These are phyloP conservation scores for Chaetoscypha palmicola DNA, from an alignment of 2,329 filamentous ascomycete species.

Conservation along the genomic window DNA sequence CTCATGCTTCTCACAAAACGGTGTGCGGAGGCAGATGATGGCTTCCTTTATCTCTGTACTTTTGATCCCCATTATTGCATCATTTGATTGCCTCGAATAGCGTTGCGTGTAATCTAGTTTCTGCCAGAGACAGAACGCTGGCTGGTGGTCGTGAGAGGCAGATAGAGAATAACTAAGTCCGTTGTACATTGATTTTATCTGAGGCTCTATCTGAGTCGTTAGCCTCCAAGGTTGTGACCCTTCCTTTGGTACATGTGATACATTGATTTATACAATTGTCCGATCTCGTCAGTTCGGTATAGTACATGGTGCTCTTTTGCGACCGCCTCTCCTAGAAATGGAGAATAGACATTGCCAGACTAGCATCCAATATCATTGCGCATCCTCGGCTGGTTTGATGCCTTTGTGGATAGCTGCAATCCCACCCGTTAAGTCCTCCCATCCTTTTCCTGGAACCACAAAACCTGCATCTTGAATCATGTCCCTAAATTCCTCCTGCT, in stretches of 20 bases:
- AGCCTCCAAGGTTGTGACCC: not conserved
- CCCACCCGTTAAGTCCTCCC: slow-evolving; percentile 84
- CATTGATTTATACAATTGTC: too few relatives aligned
- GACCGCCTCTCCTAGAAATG: too few relatives aligned
- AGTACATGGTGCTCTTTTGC: too few relatives aligned
- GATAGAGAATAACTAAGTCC: slow-evolving; percentile 29
- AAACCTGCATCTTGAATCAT: slow-evolving; percentile 87
- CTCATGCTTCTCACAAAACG: slow-evolving; percentile 26
- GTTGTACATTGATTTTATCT: slow-evolving; percentile 23
- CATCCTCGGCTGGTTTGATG: slow-evolving; percentile 67
- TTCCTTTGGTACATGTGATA: slow-evolving; percentile 9
- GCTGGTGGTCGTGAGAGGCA: slow-evolving; percentile 21
- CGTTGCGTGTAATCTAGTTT: slow-evolving; percentile 33
- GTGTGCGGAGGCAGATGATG: slow-evolving; percentile 26
- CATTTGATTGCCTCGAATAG: slow-evolving; percentile 27
- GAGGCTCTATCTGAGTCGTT: slow-evolving; percentile 4
- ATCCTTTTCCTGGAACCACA: slow-evolving; percentile 71
- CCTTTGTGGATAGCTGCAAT: slow-evolving; percentile 96
- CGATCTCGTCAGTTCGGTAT: too few relatives aligned
- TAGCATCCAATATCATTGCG: too few relatives aligned
- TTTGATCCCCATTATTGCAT: slow-evolving; percentile 27
- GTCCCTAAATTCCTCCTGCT: slow-evolving; percentile 71
- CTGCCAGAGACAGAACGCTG: slow-evolving; percentile 24
- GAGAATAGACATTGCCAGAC: too few relatives aligned
- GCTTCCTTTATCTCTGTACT: slow-evolving; percentile 31